These are phyloP conservation scores for Chaetoscypha palmicola DNA, from an alignment of 2,329 filamentous ascomycete species.

Conservation along the genomic window DNA sequence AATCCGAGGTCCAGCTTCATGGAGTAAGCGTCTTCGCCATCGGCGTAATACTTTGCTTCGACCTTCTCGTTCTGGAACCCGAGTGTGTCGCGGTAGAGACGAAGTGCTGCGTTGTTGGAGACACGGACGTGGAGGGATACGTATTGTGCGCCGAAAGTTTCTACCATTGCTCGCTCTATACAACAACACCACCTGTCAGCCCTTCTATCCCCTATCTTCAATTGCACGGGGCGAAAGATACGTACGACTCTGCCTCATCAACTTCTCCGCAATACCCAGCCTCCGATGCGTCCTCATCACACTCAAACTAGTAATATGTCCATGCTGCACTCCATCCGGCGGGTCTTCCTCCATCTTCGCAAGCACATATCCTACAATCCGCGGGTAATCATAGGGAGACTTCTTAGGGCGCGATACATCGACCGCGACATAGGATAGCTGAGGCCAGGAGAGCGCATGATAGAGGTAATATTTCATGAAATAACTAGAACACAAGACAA, in stretches of 20 bases:
- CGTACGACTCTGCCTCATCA: constrained; percentile 94
- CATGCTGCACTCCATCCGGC: constrained; percentile 80
- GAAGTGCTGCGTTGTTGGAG: constrained; percentile 84
- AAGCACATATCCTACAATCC: constrained; percentile 98
- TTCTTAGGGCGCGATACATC: constrained; percentile 75
- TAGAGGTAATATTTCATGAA: constrained; percentile 99
- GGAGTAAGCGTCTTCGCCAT: constrained; percentile 90
- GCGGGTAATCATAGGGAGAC: constrained; percentile 81
- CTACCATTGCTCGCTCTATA: constrained; percentile 88
- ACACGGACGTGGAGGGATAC: constrained; percentile 94
- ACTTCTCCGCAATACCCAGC: constrained; percentile 88
- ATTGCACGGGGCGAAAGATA: too few relatives aligned
- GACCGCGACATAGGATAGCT: constrained; percentile 93
- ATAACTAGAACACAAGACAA: constrained; percentile 46
- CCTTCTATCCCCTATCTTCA: too few relatives aligned
- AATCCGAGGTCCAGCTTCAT: constrained; percentile 79
- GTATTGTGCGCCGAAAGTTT: constrained; percentile 85
- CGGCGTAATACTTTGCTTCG: constrained; percentile 89
- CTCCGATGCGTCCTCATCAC: constrained; percentile 95
- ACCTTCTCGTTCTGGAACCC: constrained; percentile 83
- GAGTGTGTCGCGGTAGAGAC: constrained; percentile 86
- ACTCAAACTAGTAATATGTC: constrained; percentile 89
- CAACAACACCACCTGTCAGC: too few relatives aligned
- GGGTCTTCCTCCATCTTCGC: constrained; percentile 99
- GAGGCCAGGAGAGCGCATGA: constrained; percentile 96